These are phyloP conservation scores for Myxozyma geophila DNA, from an alignment of 805 yeast genomes.

Conservation along the genomic window DNA sequence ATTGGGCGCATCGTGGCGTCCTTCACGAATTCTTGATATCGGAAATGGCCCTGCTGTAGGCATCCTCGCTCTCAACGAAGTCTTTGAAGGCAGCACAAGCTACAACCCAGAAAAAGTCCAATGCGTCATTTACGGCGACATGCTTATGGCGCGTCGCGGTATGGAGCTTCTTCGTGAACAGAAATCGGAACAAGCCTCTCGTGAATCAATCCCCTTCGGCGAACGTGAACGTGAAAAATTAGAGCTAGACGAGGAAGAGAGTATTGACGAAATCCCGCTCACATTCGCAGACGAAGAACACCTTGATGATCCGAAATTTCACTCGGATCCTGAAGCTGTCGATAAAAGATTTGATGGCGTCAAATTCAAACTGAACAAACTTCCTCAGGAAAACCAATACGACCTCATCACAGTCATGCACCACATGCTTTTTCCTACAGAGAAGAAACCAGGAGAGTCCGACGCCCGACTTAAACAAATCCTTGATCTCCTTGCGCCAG, in stretches of 20 bases:
- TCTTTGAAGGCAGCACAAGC: constrained; percentile 61
- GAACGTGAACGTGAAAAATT: background rate
- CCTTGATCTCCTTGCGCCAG: constrained; percentile 67
- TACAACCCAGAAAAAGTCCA: constrained; percentile 68
- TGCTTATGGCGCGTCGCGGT: constrained; percentile 81
- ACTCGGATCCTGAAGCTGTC: background rate
- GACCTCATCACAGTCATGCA: constrained; percentile 85
- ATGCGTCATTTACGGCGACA: constrained; percentile 69
- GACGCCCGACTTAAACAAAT: constrained; percentile 68
- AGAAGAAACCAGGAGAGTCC: constrained; percentile 70
- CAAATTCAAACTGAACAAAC: constrained; percentile 20
- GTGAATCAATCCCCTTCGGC: background rate
- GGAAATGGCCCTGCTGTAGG: constrained; percentile 95
- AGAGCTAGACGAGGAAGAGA: background rate
- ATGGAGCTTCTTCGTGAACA: constrained; percentile 45
- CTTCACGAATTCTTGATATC: constrained; percentile 71
- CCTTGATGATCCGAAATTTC: constrained; percentile 4
- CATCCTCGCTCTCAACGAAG: constrained; percentile 81
- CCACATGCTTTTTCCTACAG: constrained; percentile 65
- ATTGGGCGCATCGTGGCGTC: constrained; percentile 59
- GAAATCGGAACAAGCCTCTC: background rate
- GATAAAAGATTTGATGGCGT: constrained; percentile 21
- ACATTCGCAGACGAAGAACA: constrained; percentile 16
- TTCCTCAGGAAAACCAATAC: constrained; percentile 49
- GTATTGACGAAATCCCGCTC: background rate